Base-by-base conservation (phyloP, 108 stramenopile genomes). In the Aureococcus anophagefferens region DNA sequence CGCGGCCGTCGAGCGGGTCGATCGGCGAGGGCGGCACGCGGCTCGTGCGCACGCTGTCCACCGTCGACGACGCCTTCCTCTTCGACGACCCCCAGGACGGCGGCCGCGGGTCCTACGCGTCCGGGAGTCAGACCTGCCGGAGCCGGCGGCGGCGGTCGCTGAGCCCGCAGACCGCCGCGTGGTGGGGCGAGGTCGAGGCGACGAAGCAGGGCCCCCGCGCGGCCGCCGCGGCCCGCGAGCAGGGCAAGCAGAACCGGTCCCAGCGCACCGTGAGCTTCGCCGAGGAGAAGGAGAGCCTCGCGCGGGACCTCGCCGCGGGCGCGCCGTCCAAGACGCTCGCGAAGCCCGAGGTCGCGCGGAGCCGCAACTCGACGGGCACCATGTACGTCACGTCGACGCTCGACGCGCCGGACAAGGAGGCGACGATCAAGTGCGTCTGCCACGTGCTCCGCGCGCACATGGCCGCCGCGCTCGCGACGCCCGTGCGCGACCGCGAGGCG, bases 351-450 rank as follows among this genome's bases (percentile, higher is more conserved):
- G 13, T 11, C 40, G 40, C 87, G 34, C 68, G 68, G 68, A 84
- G 89, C 64, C 81, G 90, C 64, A 97, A 97, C 74, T 93, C 94
- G 5, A 94, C 93, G 68, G 88, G 92, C 0, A 95, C 94, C 16
- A 76, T 97, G 51, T 93, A 90, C 65, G 80, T 98, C 29, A 74
- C 82, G 33, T 76, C 81, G 15, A 98, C 96, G 4, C 88, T 98
- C 80, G 86, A 89, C 62, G 88, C 85, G 37, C 96, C 94, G 18
- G 94, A 98, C 75, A 91, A 90, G 67, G 92, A 98, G 68, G 94
- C 94, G 14, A 90, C 93, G 69, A 98, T 98, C 75, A 86, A 87
- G 83, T 93, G 93, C 77, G 88, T 95, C 33, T 94, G 94, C 74
- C 91, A 89, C 9, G 92, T 94, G 1, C 81, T 84, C 73, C 89